A percentile compares a stretch with the other conserved stretches of the same genome.
Evolutionary conservation across 768 basidiomycete species (phyloP).

Genomic region (Coprinellus micaceus): DNA sequence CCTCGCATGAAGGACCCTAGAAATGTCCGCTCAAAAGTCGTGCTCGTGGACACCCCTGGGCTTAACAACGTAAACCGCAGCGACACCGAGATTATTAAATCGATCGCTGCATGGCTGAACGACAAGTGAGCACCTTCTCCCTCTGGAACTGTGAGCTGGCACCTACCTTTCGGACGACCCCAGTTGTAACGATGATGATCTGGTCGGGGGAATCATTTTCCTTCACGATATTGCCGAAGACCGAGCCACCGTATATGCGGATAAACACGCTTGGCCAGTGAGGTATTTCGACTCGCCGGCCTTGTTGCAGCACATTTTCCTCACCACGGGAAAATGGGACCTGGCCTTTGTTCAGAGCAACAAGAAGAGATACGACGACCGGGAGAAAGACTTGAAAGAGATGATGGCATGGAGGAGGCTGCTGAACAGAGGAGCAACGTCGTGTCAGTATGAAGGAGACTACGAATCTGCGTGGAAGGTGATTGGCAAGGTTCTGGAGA

Average conservation of each 20-base stretch:
- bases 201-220: slow-evolving; percentile 7
- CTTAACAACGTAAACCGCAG: too few species aligned
- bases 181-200: not conserved
- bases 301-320: not conserved
- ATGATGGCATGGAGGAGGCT: not conserved
- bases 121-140: not conserved
- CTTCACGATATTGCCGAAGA: slow-evolving; percentile 13
- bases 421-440: not conserved
- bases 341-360: not conserved
- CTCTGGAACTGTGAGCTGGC: not conserved
- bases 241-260: not conserved
- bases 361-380: not conserved
- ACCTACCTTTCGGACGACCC: too few species aligned
- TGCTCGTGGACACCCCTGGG: too few species aligned
- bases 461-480: not conserved
- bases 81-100: too few species aligned
- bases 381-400: not conserved
- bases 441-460: not conserved
- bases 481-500: not conserved
- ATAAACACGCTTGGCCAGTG: not conserved
- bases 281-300: not conserved
- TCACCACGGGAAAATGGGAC: not conserved
- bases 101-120: not conserved
- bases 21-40: too few species aligned
- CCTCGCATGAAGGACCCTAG: too few species aligned